These are phyloP conservation scores for Penicillium angulare DNA, from an alignment of 495 filamentous ascomycete species.

Conservation along the genomic window DNA sequence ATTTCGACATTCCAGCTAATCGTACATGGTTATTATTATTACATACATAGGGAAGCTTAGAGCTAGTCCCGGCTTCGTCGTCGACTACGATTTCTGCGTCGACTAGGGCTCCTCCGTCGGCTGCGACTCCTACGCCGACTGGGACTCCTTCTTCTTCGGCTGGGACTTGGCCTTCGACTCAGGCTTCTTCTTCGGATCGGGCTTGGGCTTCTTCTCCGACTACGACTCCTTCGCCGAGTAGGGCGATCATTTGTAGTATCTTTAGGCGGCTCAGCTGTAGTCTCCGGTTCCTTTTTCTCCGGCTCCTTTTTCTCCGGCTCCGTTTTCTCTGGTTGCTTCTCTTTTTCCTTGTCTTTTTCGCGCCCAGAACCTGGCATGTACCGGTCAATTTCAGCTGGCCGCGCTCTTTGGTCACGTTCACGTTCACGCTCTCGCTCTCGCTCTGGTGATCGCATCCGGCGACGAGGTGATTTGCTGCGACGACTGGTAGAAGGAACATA, in stretches of 20 bases:
- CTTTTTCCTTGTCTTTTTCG: constrained; percentile 21
- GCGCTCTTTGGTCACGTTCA: constrained; percentile 21
- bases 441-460: constrained; percentile 40
- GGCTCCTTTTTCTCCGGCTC: constrained; percentile 22
- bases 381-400: constrained; percentile 49
- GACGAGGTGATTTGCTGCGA: constrained; percentile 46
- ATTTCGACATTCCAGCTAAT: constrained; percentile 1
- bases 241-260: constrained; percentile 31
- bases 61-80: constrained; percentile 12
- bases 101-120: constrained; percentile 9
- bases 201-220: constrained; percentile 8
- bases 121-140: not conserved
- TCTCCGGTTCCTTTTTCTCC: not conserved
- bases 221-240: constrained; percentile 14
- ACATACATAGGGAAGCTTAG: not conserved
- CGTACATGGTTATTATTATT: constrained; percentile 13
- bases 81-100: constrained; percentile 15
- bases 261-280: too few species aligned
- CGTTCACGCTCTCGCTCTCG: constrained; percentile 34
- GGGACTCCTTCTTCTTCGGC: constrained; percentile 16
- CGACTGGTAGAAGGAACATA: constrained; percentile 48
- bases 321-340: constrained; percentile 15
- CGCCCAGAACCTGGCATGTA: constrained; percentile 51
- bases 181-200: constrained; percentile 17
- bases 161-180: constrained; percentile 17